Conservation (phyloP, 108 stramenopile species). For the Bacterosira constricta region DNA sequence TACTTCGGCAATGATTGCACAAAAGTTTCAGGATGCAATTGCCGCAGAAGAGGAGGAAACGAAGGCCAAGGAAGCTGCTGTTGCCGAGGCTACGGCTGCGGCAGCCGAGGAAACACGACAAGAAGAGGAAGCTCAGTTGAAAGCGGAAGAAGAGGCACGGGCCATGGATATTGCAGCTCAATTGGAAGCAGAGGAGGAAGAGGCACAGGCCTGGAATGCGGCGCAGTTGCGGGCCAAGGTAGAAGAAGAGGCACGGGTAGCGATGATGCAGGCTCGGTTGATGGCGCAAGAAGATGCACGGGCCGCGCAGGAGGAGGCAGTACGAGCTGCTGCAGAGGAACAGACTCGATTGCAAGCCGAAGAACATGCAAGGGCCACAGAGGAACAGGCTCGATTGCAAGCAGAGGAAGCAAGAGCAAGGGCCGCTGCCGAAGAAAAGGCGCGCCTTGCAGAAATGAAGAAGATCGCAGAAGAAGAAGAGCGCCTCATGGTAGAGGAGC, state of each 20-base stretch:
- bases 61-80: constrained; percentile 3
- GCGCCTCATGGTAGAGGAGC: background rate
- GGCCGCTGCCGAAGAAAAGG: constrained; percentile 19
- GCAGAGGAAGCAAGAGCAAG: constrained; percentile 5
- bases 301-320: too few species aligned
- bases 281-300: background rate
- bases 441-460: background rate
- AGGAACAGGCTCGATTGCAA: constrained; percentile 21
- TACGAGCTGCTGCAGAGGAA: background rate
- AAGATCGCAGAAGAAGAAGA: constrained; percentile 1
- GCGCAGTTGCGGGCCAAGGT: background rate
- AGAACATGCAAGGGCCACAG: constrained; percentile 14
- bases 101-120: background rate
- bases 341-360: background rate
- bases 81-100: background rate
- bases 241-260: background rate
- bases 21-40: constrained; percentile 13
- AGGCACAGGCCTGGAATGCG: too few species aligned
- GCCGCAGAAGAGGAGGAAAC: background rate
- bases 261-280: background rate
- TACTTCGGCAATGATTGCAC: constrained; percentile 9
- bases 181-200: background rate
- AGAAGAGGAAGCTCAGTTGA: constrained; percentile 8
- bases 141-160: constrained; percentile 3
- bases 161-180: too few species aligned